Evolutionary conservation across 2,329 filamentous ascomycete genomes (phyloP).

Genomic region (Colletotrichum acutatum): DNA sequence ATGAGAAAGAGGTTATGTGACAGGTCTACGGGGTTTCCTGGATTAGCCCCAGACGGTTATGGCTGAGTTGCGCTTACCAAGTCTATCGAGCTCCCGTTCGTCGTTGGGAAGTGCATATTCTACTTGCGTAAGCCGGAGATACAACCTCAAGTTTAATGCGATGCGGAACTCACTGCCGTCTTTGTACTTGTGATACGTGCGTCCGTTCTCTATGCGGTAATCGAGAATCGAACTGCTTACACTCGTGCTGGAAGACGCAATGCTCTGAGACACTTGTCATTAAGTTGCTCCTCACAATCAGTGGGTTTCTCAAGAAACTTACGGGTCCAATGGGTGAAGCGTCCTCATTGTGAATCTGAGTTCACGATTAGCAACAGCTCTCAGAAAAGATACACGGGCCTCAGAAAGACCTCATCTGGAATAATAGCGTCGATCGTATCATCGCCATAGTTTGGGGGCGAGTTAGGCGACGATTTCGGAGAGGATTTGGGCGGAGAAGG

Average conservation of each 20-base stretch:
- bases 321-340: not conserved
- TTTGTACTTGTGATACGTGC: constrained; percentile 43
- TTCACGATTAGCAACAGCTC: too few species aligned
- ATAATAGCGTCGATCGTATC: not conserved
- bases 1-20: constrained; percentile 48
- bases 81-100: constrained; percentile 13
- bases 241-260: constrained; percentile 37
- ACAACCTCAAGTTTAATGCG: not conserved
- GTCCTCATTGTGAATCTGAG: not conserved
- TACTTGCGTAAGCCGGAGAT: not conserved
- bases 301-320: too few species aligned
- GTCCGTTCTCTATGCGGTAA: constrained; percentile 42
- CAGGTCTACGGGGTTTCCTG: constrained; percentile 40
- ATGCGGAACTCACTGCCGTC: constrained; percentile 36
- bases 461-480: not conserved
- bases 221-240: constrained; percentile 37
- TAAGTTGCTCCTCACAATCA: too few species aligned
- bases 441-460: not conserved
- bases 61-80: not conserved
- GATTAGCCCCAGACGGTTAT: not conserved
- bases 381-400: not conserved
- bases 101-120: constrained; percentile 20
- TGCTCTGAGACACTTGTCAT: not conserved
- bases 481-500: too few species aligned
- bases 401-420: not conserved